These are phyloP conservation scores for Chytriomyces confervae DNA, from an alignment of 192 early-diverging fungal species.

Conservation along the genomic window DNA sequence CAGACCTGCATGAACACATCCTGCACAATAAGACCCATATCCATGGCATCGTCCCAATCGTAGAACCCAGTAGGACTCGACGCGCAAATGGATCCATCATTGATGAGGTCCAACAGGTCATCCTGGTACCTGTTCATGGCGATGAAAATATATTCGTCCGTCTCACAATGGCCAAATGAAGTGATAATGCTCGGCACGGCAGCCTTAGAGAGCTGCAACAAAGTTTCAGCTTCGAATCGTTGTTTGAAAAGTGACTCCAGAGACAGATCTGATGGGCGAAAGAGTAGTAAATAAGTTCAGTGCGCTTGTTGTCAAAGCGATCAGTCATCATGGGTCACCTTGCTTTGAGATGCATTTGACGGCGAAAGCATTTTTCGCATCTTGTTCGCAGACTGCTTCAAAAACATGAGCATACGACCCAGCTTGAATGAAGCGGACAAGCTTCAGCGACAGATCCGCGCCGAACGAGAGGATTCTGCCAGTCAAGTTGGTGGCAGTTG, in stretches of 20 bases:
- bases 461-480: no score
- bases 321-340: not conserved
- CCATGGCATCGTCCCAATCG: slow-evolving; percentile 26
- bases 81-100: slow-evolving; percentile 1
- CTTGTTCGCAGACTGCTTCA: slow-evolving; percentile 12
- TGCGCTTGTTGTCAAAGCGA: not conserved
- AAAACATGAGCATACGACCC: slow-evolving; percentile 60
- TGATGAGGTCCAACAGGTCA: slow-evolving; percentile 52
- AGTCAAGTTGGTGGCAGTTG: no score
- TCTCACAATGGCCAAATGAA: slow-evolving; percentile 33
- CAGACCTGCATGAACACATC: slow-evolving; percentile 74
- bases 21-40: slow-evolving; percentile 28
- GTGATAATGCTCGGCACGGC: slow-evolving; percentile 14
- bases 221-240: slow-evolving; percentile 40
- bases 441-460: no score
- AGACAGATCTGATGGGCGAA: slow-evolving; percentile 32
- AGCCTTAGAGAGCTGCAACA: slow-evolving; percentile 23
- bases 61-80: slow-evolving; percentile 20
- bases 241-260: slow-evolving; percentile 44
- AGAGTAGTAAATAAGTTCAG: not conserved
- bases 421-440: slow-evolving; percentile 40
- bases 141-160: slow-evolving; percentile 34
- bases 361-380: slow-evolving; percentile 23
- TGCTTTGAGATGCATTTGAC: slow-evolving; percentile 53
- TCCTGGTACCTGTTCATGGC: slow-evolving; percentile 41